Conservation (phyloP, 148 eudicot species). For the Fagopyrum homotropicum region DNA sequence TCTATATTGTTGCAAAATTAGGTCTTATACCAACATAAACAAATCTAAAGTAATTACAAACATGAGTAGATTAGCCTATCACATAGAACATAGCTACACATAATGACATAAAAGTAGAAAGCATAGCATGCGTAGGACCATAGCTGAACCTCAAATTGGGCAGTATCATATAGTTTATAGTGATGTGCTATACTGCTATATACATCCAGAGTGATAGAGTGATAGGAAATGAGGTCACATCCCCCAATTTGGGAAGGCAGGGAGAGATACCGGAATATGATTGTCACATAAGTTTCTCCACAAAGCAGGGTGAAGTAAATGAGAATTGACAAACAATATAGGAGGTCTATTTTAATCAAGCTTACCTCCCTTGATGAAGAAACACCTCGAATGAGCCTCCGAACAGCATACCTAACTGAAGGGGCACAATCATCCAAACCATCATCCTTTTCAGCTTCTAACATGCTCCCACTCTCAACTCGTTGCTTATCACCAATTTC, state of each 20-base stretch:
- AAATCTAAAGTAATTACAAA: background rate
- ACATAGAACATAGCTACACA: background rate
- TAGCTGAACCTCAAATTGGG: too few relatives aligned
- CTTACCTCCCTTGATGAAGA: constrained; percentile 82
- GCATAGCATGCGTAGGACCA: too few relatives aligned
- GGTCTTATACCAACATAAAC: background rate
- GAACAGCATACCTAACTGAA: constrained; percentile 75
- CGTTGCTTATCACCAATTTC: constrained; percentile 36
- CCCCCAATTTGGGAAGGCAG: background rate
- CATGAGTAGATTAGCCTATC: background rate
- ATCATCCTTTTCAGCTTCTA: constrained; percentile 91
- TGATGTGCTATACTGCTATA: too few relatives aligned
- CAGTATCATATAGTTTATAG: too few relatives aligned
- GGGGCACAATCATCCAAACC: constrained; percentile 85
- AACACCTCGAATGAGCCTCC: constrained; percentile 91
- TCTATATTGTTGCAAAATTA: background rate
- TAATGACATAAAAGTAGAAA: too few relatives aligned
- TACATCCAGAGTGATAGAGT: too few relatives aligned
- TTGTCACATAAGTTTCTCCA: background rate
- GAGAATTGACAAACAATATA: background rate
- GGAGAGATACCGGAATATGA: background rate
- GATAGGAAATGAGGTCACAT: background rate
- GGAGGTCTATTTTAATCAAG: background rate
- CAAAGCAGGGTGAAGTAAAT: background rate
- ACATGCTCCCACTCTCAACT: constrained; percentile 36